These are phyloP conservation scores for Botryobasidium botryosum DNA, from an alignment of 768 basidiomycete genomes.

Conservation along the genomic window DNA sequence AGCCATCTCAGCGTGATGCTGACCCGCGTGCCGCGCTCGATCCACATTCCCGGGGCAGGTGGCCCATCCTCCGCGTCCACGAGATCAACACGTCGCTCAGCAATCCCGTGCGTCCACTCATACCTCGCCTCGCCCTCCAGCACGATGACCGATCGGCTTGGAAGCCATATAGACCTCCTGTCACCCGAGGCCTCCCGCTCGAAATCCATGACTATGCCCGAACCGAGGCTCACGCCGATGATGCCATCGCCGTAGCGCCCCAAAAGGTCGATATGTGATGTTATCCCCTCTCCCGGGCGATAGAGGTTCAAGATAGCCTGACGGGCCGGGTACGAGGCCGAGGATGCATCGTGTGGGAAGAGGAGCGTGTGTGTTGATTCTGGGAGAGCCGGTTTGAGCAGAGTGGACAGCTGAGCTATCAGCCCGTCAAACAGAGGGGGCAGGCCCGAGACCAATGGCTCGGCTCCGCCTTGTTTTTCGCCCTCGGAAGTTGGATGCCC, in stretches of 20 bases:
- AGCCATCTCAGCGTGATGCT: conserved; percentile 84
- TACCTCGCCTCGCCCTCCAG: conserved; percentile 72
- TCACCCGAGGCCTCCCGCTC: conserved; percentile 8
- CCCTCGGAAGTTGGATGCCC: conserved; percentile 19
- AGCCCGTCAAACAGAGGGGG: conserved; percentile 40
- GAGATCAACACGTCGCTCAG: conserved; percentile 38
- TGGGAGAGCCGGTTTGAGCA: conserved; percentile 37
- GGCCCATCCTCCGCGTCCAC: conserved; percentile 25
- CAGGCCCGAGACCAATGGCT: conserved; percentile 23
- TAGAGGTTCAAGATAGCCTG: conserved; percentile 90
- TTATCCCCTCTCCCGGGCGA: conserved; percentile 74
- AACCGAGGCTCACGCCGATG: conserved; percentile 67
- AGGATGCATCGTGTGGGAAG: conserved; percentile 32
- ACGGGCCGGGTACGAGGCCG: conserved; percentile 29
- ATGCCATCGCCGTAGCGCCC: conserved; percentile 79
- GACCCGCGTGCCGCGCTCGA: conserved; percentile 40
- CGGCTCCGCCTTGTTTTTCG: background rate
- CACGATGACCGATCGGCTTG: conserved; percentile 57
- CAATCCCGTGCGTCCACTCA: conserved; percentile 79
- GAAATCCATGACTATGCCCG: conserved; percentile 71
- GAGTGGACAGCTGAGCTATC: conserved; percentile 30
- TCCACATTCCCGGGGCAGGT: conserved; percentile 19
- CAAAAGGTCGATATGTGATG: conserved; percentile 74
- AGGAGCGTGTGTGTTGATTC: conserved; percentile 34
- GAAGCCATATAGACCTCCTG: conserved; percentile 45